A percentile compares a stretch with the other conserved stretches of the same genome.
Conservation (phyloP, 2,329 filamentous ascomycete genomes). For the Alternaria conjuncta region DNA sequence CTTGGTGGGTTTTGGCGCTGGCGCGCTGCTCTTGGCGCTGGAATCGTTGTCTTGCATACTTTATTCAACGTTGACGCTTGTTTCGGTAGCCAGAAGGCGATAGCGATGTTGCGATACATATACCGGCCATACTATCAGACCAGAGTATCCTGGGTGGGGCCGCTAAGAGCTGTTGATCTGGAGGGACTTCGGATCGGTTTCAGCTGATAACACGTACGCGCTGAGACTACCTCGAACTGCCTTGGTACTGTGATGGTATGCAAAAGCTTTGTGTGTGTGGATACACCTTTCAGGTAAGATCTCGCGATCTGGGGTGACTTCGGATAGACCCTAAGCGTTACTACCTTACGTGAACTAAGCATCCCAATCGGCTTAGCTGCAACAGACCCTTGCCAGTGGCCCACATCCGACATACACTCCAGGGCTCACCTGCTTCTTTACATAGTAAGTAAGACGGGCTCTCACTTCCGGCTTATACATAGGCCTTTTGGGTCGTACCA, state of each 20-base stretch:
- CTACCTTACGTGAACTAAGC: neutral
- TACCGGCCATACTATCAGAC: neutral
- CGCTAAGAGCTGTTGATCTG: neutral
- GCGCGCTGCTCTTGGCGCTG: neutral
- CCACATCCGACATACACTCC: neutral
- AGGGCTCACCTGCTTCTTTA: neutral
- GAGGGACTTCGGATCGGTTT: neutral
- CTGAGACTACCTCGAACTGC: neutral
- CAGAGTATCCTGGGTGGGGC: neutral
- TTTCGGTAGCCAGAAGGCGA: neutral
- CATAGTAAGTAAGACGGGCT: neutral
- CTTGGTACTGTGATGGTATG: neutral
- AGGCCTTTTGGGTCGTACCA: neutral
- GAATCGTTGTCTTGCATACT: slow-evolving; percentile 3
- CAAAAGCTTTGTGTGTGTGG: neutral
- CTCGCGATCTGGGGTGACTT: neutral
- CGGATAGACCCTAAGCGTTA: neutral
- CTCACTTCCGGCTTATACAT: neutral
- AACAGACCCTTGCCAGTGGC: neutral
- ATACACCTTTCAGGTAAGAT: neutral
- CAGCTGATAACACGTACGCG: neutral
- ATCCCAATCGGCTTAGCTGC: neutral
- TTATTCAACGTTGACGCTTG: neutral
- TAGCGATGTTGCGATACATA: slow-evolving; percentile 2
- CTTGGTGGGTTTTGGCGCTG: slow-evolving; percentile 4